Base-by-base conservation (phyloP, 2,329 filamentous ascomycete species). In the Didymella glomerata region DNA sequence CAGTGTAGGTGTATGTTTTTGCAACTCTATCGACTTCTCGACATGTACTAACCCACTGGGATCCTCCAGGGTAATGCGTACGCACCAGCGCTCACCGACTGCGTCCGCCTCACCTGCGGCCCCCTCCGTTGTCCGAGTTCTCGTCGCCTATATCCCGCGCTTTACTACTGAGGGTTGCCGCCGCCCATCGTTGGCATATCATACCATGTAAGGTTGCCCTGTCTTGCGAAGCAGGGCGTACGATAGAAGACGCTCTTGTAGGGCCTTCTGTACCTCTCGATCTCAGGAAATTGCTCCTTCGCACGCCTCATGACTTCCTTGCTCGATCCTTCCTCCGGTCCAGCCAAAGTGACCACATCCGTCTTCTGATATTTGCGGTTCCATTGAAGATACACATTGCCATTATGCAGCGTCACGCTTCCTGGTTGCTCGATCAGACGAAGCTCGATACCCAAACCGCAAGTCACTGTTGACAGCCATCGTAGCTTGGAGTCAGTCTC, bases 171-270 rank as follows among this genome's bases (percentile, higher is more conserved):
- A 16, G 16, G 5, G 3, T 20, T 20, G 4, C 28, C 55, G 9
- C 45, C 55, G 13, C 49, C 55, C 38, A 58, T 44, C 14, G 49
- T 58, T 13, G 16, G 2, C n/a, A 45, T 14, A 11, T 45, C 18
- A 14, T 40, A 58, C 55, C 55, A 58, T 24, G 20, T 40, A 18
- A 54, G 11, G 13, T 0, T 0, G 7, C 20, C 36, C 38, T 20
- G 4, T n/a, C 13, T 9, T 11, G 14, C 9, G 32, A 36, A 36
- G 24, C 55, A 58, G 5, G 28, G 20, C 22, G 2, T 9, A 4
- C 55, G 42, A 11, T 42, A 48, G 24, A 34, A 57, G 18, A 42
- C 34, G 7, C 9, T 38, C 28, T 14, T 34, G 7, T 7, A 10
- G n/a, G 48, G 36, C 14, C 48, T 22, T 34, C 4, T 24, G 30